These are phyloP conservation scores for Grigorovia transvaalensis DNA, from an alignment of 805 yeast species.

Conservation along the genomic window DNA sequence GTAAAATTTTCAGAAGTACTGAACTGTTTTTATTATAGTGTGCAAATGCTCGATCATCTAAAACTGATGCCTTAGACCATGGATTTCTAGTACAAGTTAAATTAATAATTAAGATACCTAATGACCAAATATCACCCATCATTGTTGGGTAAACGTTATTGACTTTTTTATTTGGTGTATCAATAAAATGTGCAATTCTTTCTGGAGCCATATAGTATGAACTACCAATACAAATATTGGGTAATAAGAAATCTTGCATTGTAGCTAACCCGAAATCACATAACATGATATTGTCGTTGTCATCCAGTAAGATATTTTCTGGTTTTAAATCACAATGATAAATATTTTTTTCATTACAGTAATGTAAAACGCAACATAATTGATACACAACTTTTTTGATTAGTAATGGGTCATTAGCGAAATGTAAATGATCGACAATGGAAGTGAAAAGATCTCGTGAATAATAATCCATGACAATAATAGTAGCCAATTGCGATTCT, in stretches of 20 bases:
- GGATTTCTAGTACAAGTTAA: slow-evolving; percentile 79
- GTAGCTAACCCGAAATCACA: slow-evolving; percentile 89
- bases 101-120: slow-evolving; percentile 72
- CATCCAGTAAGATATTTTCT: slow-evolving; percentile 71
- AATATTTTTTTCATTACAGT: slow-evolving; percentile 73
- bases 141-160: slow-evolving; percentile 42
- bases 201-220: slow-evolving; percentile 93
- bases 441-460: slow-evolving; percentile 80
- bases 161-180: slow-evolving; percentile 17
- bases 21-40: slow-evolving; percentile 47
- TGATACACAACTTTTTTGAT: slow-evolving; percentile 59
- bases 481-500: slow-evolving; percentile 45
- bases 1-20: slow-evolving; percentile 56
- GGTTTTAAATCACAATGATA: slow-evolving; percentile 95
- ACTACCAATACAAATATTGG: slow-evolving; percentile 76
- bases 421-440: slow-evolving; percentile 65
- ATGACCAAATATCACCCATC: slow-evolving; percentile 80
- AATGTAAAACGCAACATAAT: slow-evolving; percentile 70
- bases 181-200: slow-evolving; percentile 31
- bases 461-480: slow-evolving; percentile 78
- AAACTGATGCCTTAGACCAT: slow-evolving; percentile 70
- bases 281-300: slow-evolving; percentile 48
- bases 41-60: slow-evolving; percentile 51
- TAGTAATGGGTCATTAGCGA: slow-evolving; percentile 39
- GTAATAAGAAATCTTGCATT: slow-evolving; percentile 42